Base-by-base conservation (phyloP, 768 basidiomycete species). In the Agaricus blazei region DNA sequence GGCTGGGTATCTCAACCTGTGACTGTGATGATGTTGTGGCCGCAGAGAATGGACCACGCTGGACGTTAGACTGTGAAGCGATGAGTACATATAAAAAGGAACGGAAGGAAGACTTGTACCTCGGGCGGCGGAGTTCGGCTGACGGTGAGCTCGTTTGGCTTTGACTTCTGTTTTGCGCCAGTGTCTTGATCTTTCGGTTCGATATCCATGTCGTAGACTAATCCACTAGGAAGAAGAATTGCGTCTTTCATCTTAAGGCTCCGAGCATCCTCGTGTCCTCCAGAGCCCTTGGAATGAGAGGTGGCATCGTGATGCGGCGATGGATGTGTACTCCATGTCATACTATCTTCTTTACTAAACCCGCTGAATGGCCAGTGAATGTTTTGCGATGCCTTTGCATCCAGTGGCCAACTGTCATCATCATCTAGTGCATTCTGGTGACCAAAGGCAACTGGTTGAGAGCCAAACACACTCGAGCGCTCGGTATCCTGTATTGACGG, bases 351-450 rank as follows among this genome's bases (percentile, higher is more conserved):
- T 56, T 76, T 80, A 7, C 73, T 68, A 24, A 68, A 65, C 53
- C 68, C 75, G 28, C 78, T 79, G 60, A 84, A 84, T 14, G 79
- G 80, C 88, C 88, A 90, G 57, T 77, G 77, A 36, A 79, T 73
- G 9, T 73, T 76, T 38, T 74, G 72, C 0, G 78, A 71, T 53
- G 86, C 67, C 60, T 83, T 85, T 59, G 86, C 86, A 40, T 87
- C 82, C 27, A 87, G 69, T 9, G 84, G 85, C 88, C 87, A 90
- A 64, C 88, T 89, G 62, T 90, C 87, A 50, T 85, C 84, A 45
- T 84, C 82, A 51, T 83, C 78, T 47, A 75, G 64, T 1, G 70
- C 60, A 55, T 65, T 68, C 48, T 58, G 64, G 2, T 65, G 65
- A 48, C 68, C 68, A 7, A 41, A 37, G 9, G 15, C 36, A 27